Percentiles rank a stretch among this genome's conserved stretches.
Conservation (phyloP, 2,329 filamentous ascomycete genomes). For the Thielaviopsis cerberus region DNA sequence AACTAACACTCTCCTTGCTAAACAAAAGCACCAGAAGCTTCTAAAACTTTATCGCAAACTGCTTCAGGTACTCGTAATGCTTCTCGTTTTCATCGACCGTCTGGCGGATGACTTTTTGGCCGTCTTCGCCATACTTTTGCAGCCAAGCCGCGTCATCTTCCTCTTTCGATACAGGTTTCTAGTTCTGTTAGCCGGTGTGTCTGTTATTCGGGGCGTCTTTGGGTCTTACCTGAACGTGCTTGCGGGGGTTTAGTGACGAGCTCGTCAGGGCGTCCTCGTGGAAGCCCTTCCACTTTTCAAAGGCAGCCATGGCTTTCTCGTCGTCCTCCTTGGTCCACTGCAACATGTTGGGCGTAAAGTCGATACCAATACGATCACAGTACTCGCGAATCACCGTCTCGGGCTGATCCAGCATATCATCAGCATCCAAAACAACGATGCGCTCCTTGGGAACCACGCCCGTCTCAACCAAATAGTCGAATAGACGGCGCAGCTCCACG, state of each 20-base stretch:
- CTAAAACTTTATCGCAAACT: constrained; percentile 48
- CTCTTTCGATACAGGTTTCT: constrained; percentile 46
- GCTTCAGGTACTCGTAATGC: constrained; percentile 68
- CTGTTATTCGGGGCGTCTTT: background rate
- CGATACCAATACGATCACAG: constrained; percentile 63
- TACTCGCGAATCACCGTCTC: constrained; percentile 57
- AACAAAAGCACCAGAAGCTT: background rate
- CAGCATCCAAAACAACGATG: constrained; percentile 80
- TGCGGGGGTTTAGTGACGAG: constrained; percentile 52
- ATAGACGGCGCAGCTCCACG: constrained; percentile 64
- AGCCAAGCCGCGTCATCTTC: constrained; percentile 53
- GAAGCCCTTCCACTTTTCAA: constrained; percentile 95
- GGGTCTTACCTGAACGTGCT: constrained; percentile 38
- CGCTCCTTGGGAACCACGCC: constrained; percentile 52
- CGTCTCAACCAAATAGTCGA: constrained; percentile 60
- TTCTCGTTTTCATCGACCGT: constrained; percentile 53
- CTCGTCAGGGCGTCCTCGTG: constrained; percentile 87
- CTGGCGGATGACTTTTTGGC: constrained; percentile 47
- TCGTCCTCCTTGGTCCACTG: constrained; percentile 63
- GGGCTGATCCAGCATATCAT: constrained; percentile 79
- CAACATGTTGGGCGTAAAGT: constrained; percentile 62
- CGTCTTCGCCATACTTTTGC: constrained; percentile 55
- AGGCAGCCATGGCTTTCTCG: constrained; percentile 53
- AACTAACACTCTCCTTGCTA: background rate
- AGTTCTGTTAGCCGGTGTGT: constrained; percentile 8